Evolutionary conservation across 345 rosid species (phyloP).

Genomic region (Moricandia moricandioides): DNA sequence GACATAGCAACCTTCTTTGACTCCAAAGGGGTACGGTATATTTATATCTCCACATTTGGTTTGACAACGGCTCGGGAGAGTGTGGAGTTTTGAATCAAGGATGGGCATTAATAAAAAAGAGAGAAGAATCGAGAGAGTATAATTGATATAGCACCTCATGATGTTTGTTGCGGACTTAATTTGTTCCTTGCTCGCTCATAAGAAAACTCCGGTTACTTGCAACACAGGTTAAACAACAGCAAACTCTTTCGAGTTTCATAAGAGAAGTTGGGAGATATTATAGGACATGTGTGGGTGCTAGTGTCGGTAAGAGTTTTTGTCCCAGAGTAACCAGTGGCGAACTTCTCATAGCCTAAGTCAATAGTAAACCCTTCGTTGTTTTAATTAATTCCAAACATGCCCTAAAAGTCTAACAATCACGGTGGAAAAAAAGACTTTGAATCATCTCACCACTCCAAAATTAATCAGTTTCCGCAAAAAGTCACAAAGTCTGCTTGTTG

Average conservation of each 20-base stretch:
- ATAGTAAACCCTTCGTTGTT: background rate
- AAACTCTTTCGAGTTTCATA: background rate
- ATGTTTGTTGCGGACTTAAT: background rate
- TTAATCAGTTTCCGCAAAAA: too few species aligned
- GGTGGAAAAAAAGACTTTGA: background rate
- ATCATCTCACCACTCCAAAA: too few species aligned
- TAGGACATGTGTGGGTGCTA: background rate
- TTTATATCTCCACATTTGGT: constrained; percentile 38
- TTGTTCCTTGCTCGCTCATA: background rate
- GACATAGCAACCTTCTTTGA: constrained; percentile 19
- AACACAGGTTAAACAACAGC: background rate
- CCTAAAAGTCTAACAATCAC: background rate
- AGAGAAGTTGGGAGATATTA: background rate
- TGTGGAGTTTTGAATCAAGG: background rate
- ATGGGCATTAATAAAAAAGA: background rate
- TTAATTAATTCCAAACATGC: background rate
- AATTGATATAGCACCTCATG: background rate
- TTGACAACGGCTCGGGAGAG: constrained; percentile 13
- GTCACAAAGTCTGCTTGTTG: too few species aligned
- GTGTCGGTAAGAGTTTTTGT: background rate
- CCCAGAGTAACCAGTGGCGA: background rate
- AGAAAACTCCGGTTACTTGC: background rate
- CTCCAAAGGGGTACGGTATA: constrained; percentile 48
- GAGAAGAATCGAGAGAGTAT: background rate
- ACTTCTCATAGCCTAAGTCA: background rate